Evolutionary conservation across 371 early-diverging fungal species (phyloP), one percentile per base, ranked within the genome.

Genomic region (Mortierella sp.): DNA sequence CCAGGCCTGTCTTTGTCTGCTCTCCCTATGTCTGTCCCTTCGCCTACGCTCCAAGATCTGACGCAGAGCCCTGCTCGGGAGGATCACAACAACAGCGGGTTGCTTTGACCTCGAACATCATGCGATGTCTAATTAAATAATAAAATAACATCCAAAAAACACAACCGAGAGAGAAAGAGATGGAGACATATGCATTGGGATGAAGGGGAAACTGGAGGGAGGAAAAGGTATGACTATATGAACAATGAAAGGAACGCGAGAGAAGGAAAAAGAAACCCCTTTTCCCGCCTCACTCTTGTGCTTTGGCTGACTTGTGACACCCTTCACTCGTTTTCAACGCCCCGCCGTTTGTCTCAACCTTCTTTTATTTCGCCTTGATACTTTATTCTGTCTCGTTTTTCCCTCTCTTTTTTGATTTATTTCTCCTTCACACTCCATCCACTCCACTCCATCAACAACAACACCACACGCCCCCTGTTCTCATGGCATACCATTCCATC

Each of bases 401-500:
- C 71, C 14, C 48, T 49, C 27, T 44, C 51, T 51, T 74, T 41
- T 54, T 54, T 27, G 44, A 35, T 35, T 29, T 46, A 41, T 41
- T 46, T 46, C 72, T 14, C 7, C 46, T 63, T 46, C 18, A 77
- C 35, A 38, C 49, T 58, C 12, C 43, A 14, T 29, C 70, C 68
- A 24, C 21, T 14, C 8, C 24, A 18, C 41, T 11, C 43, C 63
- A 60, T 29, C 35, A 32, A 38, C 35, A 35, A 35, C 29, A 60
- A 12, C 68, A 68, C 8, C 65, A 29, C 32, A 55, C 55, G 3
- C 32, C 0, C 41, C 63, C 38, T 11, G 54, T n/a, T 46, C 48
- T 44, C 77, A 81, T 85, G 82, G 71, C 82, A 32, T 85, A 85
- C 75, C 70, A 78, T 49, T 71, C 70, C 48, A 74, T 85, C 48